Percentiles rank a stretch among this genome's conserved stretches.
Conservation (phyloP, 176 grass and related monocot species). For the Oryza punctata region DNA sequence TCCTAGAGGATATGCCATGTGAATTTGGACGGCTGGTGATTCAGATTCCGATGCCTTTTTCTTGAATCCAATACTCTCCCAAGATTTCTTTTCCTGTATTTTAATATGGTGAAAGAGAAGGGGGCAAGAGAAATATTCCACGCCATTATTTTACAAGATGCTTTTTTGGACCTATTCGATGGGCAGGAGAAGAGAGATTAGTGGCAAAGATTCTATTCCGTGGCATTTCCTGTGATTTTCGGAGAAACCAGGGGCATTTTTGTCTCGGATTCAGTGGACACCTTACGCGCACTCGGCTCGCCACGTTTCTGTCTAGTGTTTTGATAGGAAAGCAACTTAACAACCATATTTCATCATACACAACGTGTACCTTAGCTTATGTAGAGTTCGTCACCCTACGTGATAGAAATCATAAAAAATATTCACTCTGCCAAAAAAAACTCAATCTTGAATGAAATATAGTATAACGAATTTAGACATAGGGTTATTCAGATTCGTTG, state of each 20-base stretch:
- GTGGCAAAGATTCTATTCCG: not conserved
- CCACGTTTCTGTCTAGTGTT: constrained; percentile 37
- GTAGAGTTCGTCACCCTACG: not conserved
- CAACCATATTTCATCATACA: not conserved
- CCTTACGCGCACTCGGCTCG: constrained; percentile 33
- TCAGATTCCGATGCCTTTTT: constrained; percentile 48
- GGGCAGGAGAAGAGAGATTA: not conserved
- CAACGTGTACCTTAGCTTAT: not conserved
- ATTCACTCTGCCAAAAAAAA: no score
- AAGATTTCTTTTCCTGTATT: not conserved
- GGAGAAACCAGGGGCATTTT: accelerated
- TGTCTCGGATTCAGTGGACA: not conserved
- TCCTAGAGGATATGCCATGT: constrained; percentile 40
- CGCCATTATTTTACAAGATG: constrained; percentile 32
- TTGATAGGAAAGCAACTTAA: not conserved
- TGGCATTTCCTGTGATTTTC: not conserved
- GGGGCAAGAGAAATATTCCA: constrained; percentile 25
- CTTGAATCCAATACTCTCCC: constrained; percentile 1
- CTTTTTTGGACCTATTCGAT: constrained; percentile 2
- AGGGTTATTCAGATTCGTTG: no score
- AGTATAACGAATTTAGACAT: no score
- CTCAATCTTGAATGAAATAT: no score
- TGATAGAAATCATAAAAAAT: no score
- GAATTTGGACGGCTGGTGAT: constrained; percentile 39
- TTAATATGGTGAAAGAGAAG: not conserved